phyloP scores from a whole-genome alignment of 2,329 filamentous ascomycete genomes.

The Westerdykella sp. region DNA sequence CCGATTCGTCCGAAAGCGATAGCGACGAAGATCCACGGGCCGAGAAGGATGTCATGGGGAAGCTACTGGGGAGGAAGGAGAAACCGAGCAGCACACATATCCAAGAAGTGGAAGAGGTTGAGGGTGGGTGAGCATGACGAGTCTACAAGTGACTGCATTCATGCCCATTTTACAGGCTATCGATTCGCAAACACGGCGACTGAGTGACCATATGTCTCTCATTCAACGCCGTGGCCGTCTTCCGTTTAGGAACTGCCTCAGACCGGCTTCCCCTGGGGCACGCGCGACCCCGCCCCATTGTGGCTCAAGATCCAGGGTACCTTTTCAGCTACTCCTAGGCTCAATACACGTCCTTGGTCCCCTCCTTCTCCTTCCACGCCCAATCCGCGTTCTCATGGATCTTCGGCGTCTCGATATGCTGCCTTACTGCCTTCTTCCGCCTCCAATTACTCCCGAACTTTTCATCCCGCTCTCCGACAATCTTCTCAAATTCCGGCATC shows the following conservation, averaged over 20 bases:
- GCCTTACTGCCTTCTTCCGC: constrained; percentile 50
- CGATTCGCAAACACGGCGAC: neutral
- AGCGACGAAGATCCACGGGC: constrained; percentile 11
- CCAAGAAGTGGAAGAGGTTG: constrained; percentile 24
- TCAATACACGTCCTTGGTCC: neutral
- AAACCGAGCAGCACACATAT: constrained; percentile 17
- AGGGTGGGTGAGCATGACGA: constrained; percentile 8
- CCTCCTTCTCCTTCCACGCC: constrained; percentile 38
- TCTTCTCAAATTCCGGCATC: constrained; percentile 40
- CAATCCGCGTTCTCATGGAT: constrained; percentile 46
- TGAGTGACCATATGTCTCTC: neutral
- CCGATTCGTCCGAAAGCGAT: constrained; percentile 14
- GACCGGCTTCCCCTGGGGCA: neutral
- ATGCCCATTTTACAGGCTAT: neutral
- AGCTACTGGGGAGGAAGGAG: constrained; percentile 32
- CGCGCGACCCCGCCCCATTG: constrained; percentile 6
- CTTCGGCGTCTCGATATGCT: constrained; percentile 47
- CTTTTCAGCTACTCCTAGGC: neutral
- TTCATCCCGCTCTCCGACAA: constrained; percentile 48
- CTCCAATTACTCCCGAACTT: constrained; percentile 48
- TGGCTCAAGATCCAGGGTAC: neutral
- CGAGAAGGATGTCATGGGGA: constrained; percentile 32
- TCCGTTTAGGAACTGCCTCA: constrained; percentile 8
- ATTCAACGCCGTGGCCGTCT: neutral
- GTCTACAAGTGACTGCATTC: neutral